Evolutionary conservation across 176 grass and related monocot species (phyloP).

Genomic region (Panicum miliaceum): DNA sequence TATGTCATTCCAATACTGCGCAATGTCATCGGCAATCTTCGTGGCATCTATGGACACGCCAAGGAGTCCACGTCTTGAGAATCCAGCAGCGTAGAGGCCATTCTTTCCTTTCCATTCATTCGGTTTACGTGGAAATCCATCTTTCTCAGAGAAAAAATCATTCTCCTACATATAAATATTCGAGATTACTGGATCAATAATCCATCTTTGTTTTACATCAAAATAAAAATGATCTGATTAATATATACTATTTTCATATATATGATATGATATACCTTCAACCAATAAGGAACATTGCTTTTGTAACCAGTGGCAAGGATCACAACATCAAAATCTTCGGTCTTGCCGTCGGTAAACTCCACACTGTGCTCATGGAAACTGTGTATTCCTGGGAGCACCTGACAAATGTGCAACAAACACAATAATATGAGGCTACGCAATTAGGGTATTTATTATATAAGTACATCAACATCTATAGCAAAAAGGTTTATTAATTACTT

Average conservation of each 20-base stretch:
- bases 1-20: slow-evolving; percentile 35
- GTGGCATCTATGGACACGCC: slow-evolving; percentile 74
- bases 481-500: slow-evolving; percentile 38
- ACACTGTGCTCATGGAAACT: slow-evolving; percentile 54
- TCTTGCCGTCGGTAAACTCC: slow-evolving; percentile 72
- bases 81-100: slow-evolving; percentile 82
- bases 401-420: not conserved
- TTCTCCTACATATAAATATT: slow-evolving; percentile 51
- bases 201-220: not conserved
- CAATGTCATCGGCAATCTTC: slow-evolving; percentile 66
- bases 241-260: not conserved
- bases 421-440: not conserved
- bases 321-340: slow-evolving; percentile 62
- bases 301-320: slow-evolving; percentile 84
- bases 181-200: not conserved
- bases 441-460: not conserved
- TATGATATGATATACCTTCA: slow-evolving; percentile 63
- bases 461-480: not conserved
- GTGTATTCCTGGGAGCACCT: slow-evolving; percentile 69
- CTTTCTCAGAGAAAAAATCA: slow-evolving; percentile 76
- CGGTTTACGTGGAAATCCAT: slow-evolving; percentile 72
- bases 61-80: slow-evolving; percentile 68
- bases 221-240: not conserved
- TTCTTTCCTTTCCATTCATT: slow-evolving; percentile 84
- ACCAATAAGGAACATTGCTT: slow-evolving; percentile 88